Evolutionary conservation across 108 stramenopile species (phyloP).

Genomic region (Nitzschia sp.): DNA sequence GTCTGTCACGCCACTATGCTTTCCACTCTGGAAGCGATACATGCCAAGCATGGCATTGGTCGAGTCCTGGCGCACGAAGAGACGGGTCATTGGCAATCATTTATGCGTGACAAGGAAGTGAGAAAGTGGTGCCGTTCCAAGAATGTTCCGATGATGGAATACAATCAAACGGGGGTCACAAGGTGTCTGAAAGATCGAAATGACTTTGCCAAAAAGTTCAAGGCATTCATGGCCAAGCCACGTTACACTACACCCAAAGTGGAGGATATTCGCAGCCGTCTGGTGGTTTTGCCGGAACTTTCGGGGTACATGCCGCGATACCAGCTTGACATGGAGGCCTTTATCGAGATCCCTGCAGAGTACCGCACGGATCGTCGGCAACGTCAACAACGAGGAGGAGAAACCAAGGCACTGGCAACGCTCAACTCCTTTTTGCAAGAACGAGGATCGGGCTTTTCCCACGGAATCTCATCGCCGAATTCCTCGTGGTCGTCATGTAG

Average conservation of each 20-base stretch:
- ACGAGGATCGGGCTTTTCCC: constrained; percentile 53
- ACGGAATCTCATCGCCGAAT: constrained; percentile 71
- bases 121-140: constrained; percentile 61
- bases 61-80: constrained; percentile 70
- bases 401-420: constrained; percentile 49
- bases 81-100: constrained; percentile 67
- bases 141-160: constrained; percentile 50
- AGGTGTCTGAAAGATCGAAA: constrained; percentile 55
- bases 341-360: constrained; percentile 47
- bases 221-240: constrained; percentile 49
- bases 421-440: constrained; percentile 56
- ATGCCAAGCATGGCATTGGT: constrained; percentile 44
- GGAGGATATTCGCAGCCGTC: constrained; percentile 1
- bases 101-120: constrained; percentile 57
- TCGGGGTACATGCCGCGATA: constrained; percentile 16
- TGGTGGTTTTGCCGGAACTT: constrained; percentile 9
- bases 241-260: constrained; percentile 39
- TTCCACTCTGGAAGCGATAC: constrained; percentile 45
- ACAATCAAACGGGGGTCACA: constrained; percentile 68
- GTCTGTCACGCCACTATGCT: constrained; percentile 54
- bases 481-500: constrained; percentile 70
- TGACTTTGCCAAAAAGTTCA: constrained; percentile 52
- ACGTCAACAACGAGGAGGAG: constrained; percentile 61
- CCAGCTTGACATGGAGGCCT: neutral
- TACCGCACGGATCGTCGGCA: constrained; percentile 51